Percentiles rank a stretch among this genome's conserved stretches.
These are phyloP conservation scores for Termitomyces heimii DNA, from an alignment of 768 basidiomycete genomes.

Conservation along the genomic window DNA sequence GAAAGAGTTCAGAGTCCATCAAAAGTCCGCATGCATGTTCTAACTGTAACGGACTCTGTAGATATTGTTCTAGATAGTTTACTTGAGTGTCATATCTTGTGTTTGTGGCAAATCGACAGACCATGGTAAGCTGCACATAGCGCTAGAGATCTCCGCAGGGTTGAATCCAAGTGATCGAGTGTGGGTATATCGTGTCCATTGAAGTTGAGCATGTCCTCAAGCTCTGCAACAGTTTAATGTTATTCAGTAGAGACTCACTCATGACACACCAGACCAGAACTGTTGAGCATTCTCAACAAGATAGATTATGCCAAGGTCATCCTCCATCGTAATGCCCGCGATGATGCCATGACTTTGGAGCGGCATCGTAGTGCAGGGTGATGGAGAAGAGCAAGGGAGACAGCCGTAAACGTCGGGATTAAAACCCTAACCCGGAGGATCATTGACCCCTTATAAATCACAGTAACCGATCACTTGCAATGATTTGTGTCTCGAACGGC, in stretches of 20 bases:
- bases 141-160: constrained; percentile 68
- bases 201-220: constrained; percentile 75
- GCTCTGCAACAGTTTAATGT: constrained; percentile 44
- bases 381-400: neutral
- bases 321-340: constrained; percentile 42
- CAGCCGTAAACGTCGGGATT: neutral
- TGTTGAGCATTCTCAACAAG: constrained; percentile 79
- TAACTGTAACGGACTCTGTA: constrained; percentile 78
- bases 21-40: constrained; percentile 77
- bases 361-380: constrained; percentile 15
- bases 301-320: constrained; percentile 76
- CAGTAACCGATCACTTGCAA: too few relatives aligned
- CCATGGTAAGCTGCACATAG: constrained; percentile 87
- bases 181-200: constrained; percentile 58
- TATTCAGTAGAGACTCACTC: neutral
- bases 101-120: constrained; percentile 25
- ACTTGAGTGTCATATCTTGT: constrained; percentile 1
- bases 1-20: constrained; percentile 81
- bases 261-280: constrained; percentile 79
- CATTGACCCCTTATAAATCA: too few relatives aligned
- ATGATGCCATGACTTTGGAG: constrained; percentile 19
- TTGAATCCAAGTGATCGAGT: constrained; percentile 71
- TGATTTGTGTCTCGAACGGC: neutral
- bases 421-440: constrained; percentile 8
- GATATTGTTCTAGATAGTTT: constrained; percentile 60